A percentile compares a stretch with the other conserved stretches of the same genome.
Evolutionary conservation across 148 eudicot species (phyloP).

Genomic region (Camellia sinensis): DNA sequence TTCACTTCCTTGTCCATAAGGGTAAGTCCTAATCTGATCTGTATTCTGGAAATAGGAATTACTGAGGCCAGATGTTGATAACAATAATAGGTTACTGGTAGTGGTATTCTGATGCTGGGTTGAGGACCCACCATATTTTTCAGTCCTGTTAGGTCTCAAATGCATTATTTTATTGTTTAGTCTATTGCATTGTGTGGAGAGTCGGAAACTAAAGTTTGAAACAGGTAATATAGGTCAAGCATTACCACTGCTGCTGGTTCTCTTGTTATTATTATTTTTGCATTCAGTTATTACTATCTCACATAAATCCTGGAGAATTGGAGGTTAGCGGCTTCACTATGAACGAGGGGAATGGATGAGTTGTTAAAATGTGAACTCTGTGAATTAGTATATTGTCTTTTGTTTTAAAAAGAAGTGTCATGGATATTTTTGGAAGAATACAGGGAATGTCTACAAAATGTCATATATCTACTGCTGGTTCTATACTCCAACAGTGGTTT

Average conservation of each 20-base stretch:
- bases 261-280: too few relatives aligned
- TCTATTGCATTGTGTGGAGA: conserved; percentile 1
- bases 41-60: background rate
- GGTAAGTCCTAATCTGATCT: conserved; percentile 39
- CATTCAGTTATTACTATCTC: too few relatives aligned
- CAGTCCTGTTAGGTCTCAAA: conserved; percentile 4
- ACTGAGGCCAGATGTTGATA: background rate
- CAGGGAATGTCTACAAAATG: too few relatives aligned
- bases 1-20: conserved; percentile 69
- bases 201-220: background rate
- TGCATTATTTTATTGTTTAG: background rate
- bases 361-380: too few relatives aligned
- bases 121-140: background rate
- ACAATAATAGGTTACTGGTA: background rate
- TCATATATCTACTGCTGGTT: background rate
- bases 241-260: background rate
- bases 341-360: too few relatives aligned
- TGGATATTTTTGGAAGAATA: too few relatives aligned
- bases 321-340: too few relatives aligned
- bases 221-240: background rate
- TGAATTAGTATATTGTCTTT: too few relatives aligned
- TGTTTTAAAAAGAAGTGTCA: too few relatives aligned
- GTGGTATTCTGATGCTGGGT: background rate
- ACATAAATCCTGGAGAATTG: too few relatives aligned
- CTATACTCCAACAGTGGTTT: background rate